phyloP scores from a whole-genome alignment of 2,329 filamentous ascomycete genomes.

The Microsporum ferrugineum region DNA sequence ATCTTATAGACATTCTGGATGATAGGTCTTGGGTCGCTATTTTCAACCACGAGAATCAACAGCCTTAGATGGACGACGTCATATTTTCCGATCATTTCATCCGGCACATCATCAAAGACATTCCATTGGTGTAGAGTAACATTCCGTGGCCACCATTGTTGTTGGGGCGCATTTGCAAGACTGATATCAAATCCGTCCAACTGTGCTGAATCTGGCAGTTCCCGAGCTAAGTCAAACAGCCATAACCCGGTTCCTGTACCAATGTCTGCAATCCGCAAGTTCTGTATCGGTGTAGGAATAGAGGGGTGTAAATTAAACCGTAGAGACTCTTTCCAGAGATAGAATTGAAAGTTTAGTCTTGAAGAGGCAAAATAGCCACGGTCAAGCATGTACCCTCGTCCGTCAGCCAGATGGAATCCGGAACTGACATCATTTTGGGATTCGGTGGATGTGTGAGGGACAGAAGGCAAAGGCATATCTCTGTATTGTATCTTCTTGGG shows the following conservation, averaged over 20 bases:
- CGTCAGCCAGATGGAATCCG: conserved; percentile 1
- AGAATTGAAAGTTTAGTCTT: conserved; percentile 2
- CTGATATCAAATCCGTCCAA: conserved; percentile 5
- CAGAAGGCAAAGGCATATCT: background rate
- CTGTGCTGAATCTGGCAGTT: background rate
- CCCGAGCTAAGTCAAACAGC: conserved; percentile 1
- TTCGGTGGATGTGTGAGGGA: background rate
- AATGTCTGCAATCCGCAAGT: conserved; percentile 1
- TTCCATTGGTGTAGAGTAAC: background rate
- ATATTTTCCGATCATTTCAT: conserved; percentile 1
- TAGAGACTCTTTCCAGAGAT: conserved; percentile 4
- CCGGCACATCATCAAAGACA: conserved; percentile 1
- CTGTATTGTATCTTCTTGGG: background rate
- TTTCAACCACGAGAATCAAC: conserved; percentile 3
- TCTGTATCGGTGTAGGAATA: background rate
- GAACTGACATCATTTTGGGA: background rate
- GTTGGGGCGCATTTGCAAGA: background rate
- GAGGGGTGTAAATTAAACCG: background rate
- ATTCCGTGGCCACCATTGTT: background rate
- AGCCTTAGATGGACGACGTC: conserved; percentile 2
- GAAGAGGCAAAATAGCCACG: conserved; percentile 3
- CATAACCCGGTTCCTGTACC: conserved; percentile 1
- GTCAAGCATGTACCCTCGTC: conserved; percentile 3
- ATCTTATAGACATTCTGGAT: conserved; percentile 1
- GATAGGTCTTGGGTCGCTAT: conserved; percentile 3